These are phyloP conservation scores for Cladosporium sphaerospermum DNA, from an alignment of 2,329 filamentous ascomycete genomes.

Conservation along the genomic window DNA sequence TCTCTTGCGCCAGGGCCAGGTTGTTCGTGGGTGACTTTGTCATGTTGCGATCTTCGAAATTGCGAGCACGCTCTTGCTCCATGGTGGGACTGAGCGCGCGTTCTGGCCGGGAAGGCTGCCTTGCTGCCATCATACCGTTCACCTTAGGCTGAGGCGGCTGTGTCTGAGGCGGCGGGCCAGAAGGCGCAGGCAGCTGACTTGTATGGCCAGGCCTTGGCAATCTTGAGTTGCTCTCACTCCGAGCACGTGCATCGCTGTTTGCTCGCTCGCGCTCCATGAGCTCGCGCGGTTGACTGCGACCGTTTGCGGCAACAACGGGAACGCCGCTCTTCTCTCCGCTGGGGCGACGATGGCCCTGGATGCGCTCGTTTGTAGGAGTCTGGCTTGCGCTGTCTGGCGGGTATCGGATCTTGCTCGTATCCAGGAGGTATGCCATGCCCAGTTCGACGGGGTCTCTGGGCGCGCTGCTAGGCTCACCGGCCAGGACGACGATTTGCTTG, in stretches of 20 bases:
- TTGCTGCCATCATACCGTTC: slow-evolving; percentile 19
- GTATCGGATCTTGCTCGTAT: slow-evolving; percentile 94
- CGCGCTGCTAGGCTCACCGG: slow-evolving; percentile 87
- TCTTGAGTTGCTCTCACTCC: slow-evolving; percentile 43
- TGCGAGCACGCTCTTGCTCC: slow-evolving; percentile 23
- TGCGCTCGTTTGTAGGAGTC: slow-evolving; percentile 27
- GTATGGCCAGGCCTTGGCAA: slow-evolving; percentile 51
- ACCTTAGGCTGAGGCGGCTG: slow-evolving; percentile 34
- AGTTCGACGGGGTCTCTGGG: slow-evolving; percentile 75
- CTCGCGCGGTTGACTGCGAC: slow-evolving; percentile 20
- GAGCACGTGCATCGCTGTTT: slow-evolving; percentile 15
- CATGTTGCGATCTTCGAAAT: slow-evolving; percentile 21
- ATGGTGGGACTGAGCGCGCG: slow-evolving; percentile 25
- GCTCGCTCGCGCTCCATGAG: slow-evolving; percentile 25
- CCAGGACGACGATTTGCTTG: slow-evolving; percentile 86
- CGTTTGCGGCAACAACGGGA: slow-evolving; percentile 4
- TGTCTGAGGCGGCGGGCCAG: slow-evolving; percentile 59
- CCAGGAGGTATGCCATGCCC: slow-evolving; percentile 81
- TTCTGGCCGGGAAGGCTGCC: slow-evolving; percentile 28
- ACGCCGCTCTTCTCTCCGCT: slow-evolving; percentile 26
- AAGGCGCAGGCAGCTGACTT: slow-evolving; percentile 49
- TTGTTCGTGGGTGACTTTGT: slow-evolving; percentile 13
- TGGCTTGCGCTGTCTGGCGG: slow-evolving; percentile 53
- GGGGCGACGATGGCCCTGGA: slow-evolving; percentile 26
- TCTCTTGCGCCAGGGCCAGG: slow-evolving; percentile 4